Evolutionary conservation across 1,284 basidiomycete genomes (phyloP).

Genomic region (Cryptococcus sp.): DNA sequence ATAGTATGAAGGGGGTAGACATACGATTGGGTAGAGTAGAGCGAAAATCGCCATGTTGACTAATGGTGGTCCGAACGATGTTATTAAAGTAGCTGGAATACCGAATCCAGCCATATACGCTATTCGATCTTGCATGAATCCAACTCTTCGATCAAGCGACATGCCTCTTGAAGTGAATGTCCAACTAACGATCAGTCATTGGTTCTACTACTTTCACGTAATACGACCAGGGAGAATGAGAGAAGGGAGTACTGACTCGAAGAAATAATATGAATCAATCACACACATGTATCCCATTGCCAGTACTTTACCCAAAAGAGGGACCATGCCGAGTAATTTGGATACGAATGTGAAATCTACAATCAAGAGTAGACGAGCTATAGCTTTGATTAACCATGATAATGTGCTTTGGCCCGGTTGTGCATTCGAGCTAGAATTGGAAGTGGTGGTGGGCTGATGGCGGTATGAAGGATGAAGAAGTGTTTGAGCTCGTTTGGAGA

Average conservation of each 20-base stretch:
- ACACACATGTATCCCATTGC: conserved; percentile 41
- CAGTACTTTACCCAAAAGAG: conserved; percentile 31
- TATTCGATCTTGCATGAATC: conserved; percentile 37
- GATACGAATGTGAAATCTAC: conserved; percentile 45
- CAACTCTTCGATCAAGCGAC: conserved; percentile 33
- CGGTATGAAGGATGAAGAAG: conserved; percentile 44
- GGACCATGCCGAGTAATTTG: conserved; percentile 36
- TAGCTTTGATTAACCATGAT: conserved; percentile 22
- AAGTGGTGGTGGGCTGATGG: conserved; percentile 20
- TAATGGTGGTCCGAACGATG: conserved; percentile 44
- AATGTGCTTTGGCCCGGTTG: conserved; percentile 10
- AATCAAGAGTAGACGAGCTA: conserved; percentile 42
- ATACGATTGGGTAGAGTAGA: conserved; percentile 45
- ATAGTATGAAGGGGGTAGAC: conserved; percentile 6
- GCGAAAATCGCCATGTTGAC: conserved; percentile 47
- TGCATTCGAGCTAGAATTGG: conserved; percentile 1
- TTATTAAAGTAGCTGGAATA: conserved; percentile 39
- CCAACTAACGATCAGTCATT: conserved; percentile 22
- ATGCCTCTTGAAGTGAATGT: conserved; percentile 38
- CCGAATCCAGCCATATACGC: conserved; percentile 48
- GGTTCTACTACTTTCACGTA: neutral
- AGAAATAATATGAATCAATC: conserved; percentile 46
- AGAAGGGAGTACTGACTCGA: conserved; percentile 38
- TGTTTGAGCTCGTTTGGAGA: conserved; percentile 40
- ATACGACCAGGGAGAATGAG: neutral